Base-by-base conservation (phyloP, 768 basidiomycete genomes). In the Phanerochaete sordida region DNA sequence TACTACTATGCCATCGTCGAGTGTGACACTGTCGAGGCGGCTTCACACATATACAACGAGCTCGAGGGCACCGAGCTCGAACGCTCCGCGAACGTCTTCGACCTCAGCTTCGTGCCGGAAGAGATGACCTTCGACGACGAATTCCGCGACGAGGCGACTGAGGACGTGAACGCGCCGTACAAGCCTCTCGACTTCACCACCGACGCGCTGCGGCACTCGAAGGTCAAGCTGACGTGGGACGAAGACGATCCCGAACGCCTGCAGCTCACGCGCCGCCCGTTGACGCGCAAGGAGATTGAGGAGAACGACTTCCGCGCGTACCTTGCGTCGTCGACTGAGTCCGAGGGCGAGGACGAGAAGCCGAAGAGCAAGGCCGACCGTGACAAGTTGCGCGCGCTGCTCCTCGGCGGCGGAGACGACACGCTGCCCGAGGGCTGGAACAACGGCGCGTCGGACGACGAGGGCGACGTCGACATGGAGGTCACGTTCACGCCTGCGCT, bases 141-240 rank as follows among this genome's bases (percentile, higher is more conserved):
- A 59, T 83, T 78, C 65, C 79, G 95, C 64, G 96, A 98, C 54
- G 91, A 95, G 71, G 91, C 93, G 0, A 87, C 81, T 0, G 85
- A 86, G 58, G 85, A 88, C 44, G 68, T 83, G 6, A 80, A 76
- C 49, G 71, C 76, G 9, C 77, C 76, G 1, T 91, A 90, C 72
- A 90, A 87, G 70, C 84, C 83, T 1, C 79, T 95, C 11, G 93
- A 98, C 52, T 99, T 96, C 68, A 86, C 88, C 31, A 99, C 97
- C 1, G 92, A 96, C 69, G 96, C 96, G 11, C 84, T 99, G 5
- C 90, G 96, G 5, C 95, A 98, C 71, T 99, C 97, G 15, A 97
- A 94, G 78, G 96, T 98, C 61, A 97, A 93, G 69, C 82, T 98
- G 31, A 97, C 95, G 4, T 99, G 97, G 97, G 97, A 99, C 65